Evolutionary conservation across 1,139 yeast species (phyloP).

Genomic region (Lodderomyces metapsilosis): DNA sequence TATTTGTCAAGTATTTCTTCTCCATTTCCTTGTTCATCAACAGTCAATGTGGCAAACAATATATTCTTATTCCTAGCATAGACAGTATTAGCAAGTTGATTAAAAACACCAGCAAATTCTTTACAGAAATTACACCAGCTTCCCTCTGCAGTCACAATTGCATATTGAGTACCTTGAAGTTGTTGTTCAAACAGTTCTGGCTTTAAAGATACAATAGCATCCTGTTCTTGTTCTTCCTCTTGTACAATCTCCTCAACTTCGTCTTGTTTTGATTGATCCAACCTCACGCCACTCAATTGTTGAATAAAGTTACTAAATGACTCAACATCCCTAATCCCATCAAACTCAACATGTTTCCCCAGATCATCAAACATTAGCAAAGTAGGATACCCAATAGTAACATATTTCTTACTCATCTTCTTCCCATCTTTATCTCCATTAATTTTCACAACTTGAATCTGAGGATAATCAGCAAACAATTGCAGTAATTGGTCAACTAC

Average conservation of each 20-base stretch:
- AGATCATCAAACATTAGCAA: constrained; percentile 50
- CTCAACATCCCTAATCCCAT: constrained; percentile 48
- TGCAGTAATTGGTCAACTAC: constrained; percentile 59
- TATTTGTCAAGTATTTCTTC: constrained; percentile 36
- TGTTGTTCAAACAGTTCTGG: constrained; percentile 33
- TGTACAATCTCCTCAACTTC: constrained; percentile 7
- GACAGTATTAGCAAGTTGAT: constrained; percentile 30
- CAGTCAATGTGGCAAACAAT: constrained; percentile 19
- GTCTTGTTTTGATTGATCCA: constrained; percentile 19
- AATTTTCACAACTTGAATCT: constrained; percentile 56
- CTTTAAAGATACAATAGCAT: constrained; percentile 26
- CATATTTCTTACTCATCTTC: constrained; percentile 53
- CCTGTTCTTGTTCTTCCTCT: constrained; percentile 4
- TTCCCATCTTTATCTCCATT: constrained; percentile 67
- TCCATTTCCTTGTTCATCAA: constrained; percentile 38
- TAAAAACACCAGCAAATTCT: constrained; percentile 28
- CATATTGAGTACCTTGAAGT: constrained; percentile 25
- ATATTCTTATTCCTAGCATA: constrained; percentile 23
- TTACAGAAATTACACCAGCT: constrained; percentile 30
- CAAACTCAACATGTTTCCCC: constrained; percentile 47
- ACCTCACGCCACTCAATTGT: constrained; percentile 29
- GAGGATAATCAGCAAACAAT: constrained; percentile 42
- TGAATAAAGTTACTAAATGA: constrained; percentile 48
- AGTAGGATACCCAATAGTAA: constrained; percentile 65
- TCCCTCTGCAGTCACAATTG: constrained; percentile 39